These are phyloP conservation scores for Exophiala sp. DNA, from an alignment of 2,329 filamentous ascomycete species.

Conservation along the genomic window DNA sequence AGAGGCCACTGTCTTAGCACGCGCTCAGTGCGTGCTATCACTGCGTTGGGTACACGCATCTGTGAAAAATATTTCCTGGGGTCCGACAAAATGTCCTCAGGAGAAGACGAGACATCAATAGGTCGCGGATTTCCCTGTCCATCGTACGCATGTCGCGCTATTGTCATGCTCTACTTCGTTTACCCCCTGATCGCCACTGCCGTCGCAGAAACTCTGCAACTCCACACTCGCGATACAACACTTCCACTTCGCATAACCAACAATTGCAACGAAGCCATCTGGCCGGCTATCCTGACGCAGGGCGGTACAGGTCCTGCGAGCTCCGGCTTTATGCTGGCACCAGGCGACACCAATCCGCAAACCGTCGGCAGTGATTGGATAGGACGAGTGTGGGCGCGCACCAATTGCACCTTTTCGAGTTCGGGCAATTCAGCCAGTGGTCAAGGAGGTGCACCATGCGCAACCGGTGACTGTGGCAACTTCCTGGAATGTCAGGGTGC, in stretches of 20 bases:
- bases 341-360: constrained; percentile 55
- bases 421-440: constrained; percentile 54
- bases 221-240: constrained; percentile 33
- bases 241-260: constrained; percentile 68
- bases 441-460: constrained; percentile 57
- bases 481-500: constrained; percentile 65
- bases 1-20: too few relatives aligned
- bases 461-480: constrained; percentile 73
- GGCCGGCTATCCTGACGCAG: constrained; percentile 73
- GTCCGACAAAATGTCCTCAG: too few relatives aligned
- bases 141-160: background rate
- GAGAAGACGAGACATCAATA: too few relatives aligned
- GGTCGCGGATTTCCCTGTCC: too few relatives aligned
- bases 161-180: background rate
- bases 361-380: constrained; percentile 72
- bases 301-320: constrained; percentile 63
- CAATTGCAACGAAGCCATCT: constrained; percentile 66
- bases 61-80: too few relatives aligned
- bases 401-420: constrained; percentile 73
- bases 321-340: constrained; percentile 67
- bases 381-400: constrained; percentile 77
- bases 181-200: background rate
- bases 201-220: background rate
- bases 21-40: too few relatives aligned
- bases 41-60: too few relatives aligned